Base-by-base conservation (phyloP, 73 alveolate species). In the Stentor coeruleus region DNA sequence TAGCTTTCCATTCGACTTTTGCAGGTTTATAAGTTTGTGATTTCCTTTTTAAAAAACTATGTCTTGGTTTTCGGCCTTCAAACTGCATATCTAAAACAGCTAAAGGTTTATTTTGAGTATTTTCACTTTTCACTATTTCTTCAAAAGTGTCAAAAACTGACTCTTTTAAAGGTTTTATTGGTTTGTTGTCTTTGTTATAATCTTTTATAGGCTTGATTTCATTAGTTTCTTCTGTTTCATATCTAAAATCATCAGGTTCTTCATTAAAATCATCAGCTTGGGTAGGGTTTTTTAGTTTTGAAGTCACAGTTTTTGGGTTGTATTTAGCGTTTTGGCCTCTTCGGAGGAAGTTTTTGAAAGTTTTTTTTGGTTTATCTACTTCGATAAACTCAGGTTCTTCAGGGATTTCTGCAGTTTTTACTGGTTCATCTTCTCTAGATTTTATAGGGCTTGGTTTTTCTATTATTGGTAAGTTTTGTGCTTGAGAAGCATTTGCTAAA, bases 291-390 rank as follows among this genome's bases (percentile, higher is more conserved):
- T 66, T 66, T 0, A 14, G n/a, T 66, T 20, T 15, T 26, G n/a
- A 28, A 28, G 36, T 26, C 39, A 28, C 15, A 20, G n/a, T 0
- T 2, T 20, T 20, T 66, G 79, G 79, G 79, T 66, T 31, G 37
- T 66, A 66, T 66, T 66, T 66, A 11, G n/a, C 37, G 40, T 66
- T 66, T 66, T 66, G 40, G 1, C 79, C 79, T 66, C 79, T 66
- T 66, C 37, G n/a, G 40, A 66, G 37, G 37, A 66, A 66, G 37
- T 66, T 66, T 66, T 20, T 20, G 37, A 66, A 66, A 11, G 11
- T 33, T 66, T 66, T 66, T 20, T 20, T 40, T 26, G 79, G 79
- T 66, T 66, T 66, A 28, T 20, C 33, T 2, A 20, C 79, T 20
- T 20, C 37, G 26, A 66, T 26, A 66, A 40, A 2, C 79, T 26